Conservation (phyloP, 345 rosid species). For the Cardamine chenopodiifolia region DNA sequence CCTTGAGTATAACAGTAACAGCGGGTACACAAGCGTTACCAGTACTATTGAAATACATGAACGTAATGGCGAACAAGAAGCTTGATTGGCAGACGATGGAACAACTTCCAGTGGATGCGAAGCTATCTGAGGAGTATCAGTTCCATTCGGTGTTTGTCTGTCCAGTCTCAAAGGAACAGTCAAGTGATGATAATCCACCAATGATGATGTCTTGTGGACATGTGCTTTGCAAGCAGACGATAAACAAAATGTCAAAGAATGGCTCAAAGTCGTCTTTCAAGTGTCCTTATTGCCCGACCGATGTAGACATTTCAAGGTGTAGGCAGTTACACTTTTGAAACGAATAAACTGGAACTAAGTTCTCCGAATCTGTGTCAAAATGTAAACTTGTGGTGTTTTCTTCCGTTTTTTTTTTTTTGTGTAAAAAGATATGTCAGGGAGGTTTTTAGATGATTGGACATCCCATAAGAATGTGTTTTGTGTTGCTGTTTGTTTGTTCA, state of each 20-base stretch:
- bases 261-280: constrained; percentile 56
- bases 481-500: constrained; percentile 31
- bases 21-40: constrained; percentile 76
- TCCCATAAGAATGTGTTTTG: constrained; percentile 27
- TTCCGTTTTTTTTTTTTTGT: constrained; percentile 18
- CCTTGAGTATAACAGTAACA: constrained; percentile 56
- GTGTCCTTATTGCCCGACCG: constrained; percentile 78
- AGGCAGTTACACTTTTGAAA: constrained; percentile 55
- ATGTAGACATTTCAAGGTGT: constrained; percentile 57
- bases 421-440: constrained; percentile 21
- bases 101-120: constrained; percentile 70
- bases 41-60: constrained; percentile 69
- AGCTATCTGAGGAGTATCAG: constrained; percentile 63
- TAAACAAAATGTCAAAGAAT: constrained; percentile 79
- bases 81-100: constrained; percentile 68
- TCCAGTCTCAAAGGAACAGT: constrained; percentile 78
- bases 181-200: constrained; percentile 72
- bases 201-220: constrained; percentile 84
- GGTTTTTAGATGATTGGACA: constrained; percentile 15
- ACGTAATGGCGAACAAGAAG: constrained; percentile 67
- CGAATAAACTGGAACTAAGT: constrained; percentile 12
- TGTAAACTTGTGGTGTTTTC: constrained; percentile 30
- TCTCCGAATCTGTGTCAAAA: constrained; percentile 19
- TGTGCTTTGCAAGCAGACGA: constrained; percentile 75
- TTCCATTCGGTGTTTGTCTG: constrained; percentile 79